Percentiles rank a stretch among this genome's conserved stretches.
These are phyloP conservation scores for Metschnikowia gelsemii DNA, from an alignment of 805 yeast genomes.

Conservation along the genomic window DNA sequence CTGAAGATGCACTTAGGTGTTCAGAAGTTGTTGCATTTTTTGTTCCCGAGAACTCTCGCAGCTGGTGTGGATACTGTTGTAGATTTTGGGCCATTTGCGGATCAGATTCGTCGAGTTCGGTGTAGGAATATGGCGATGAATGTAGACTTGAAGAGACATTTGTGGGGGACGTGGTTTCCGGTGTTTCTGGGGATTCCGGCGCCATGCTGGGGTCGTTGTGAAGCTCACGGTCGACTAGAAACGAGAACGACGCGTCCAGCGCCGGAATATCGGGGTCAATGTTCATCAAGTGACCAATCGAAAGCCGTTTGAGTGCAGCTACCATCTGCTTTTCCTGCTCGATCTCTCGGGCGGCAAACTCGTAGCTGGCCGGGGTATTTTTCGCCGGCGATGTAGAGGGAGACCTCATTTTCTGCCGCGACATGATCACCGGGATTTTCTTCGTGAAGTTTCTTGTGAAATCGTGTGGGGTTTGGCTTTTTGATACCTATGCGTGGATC, in stretches of 20 bases:
- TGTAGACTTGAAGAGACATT: too few species aligned
- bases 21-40: background rate
- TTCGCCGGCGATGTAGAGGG: slow-evolving; percentile 16
- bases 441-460: background rate
- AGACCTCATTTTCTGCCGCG: slow-evolving; percentile 6
- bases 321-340: slow-evolving; percentile 74
- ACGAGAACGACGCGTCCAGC: slow-evolving; percentile 24
- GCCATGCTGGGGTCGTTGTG: slow-evolving; percentile 6
- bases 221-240: slow-evolving; percentile 13
- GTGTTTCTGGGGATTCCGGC: slow-evolving; percentile 6
- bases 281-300: slow-evolving; percentile 60
- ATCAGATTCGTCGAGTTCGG: background rate
- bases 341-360: slow-evolving; percentile 68
- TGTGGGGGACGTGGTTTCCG: slow-evolving; percentile 2
- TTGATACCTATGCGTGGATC: slow-evolving; percentile 4
- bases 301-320: slow-evolving; percentile 68
- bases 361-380: slow-evolving; percentile 26
- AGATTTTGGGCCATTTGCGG: too few species aligned
- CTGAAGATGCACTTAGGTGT: slow-evolving; percentile 2
- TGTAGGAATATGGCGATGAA: too few species aligned
- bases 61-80: background rate
- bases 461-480: background rate
- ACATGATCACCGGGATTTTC: slow-evolving; percentile 1
- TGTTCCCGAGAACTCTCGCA: background rate
- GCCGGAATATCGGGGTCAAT: slow-evolving; percentile 73